Evolutionary conservation across 2,329 filamentous ascomycete species (phyloP).

Genomic region (Colletotrichum tofieldiae): DNA sequence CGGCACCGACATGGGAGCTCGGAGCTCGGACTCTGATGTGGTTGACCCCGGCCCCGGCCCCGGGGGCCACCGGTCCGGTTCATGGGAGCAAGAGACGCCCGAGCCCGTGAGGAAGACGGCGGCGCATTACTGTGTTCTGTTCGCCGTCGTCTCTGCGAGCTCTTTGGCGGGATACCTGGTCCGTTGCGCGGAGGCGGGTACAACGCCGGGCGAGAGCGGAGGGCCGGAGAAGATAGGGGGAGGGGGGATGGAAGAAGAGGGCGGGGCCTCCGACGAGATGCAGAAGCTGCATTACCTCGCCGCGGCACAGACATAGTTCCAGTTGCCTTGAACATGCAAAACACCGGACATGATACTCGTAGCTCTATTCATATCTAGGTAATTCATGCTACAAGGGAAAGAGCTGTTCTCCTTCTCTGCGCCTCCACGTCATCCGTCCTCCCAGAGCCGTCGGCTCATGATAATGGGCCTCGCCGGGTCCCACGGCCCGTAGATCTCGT

Average conservation of each 20-base stretch:
- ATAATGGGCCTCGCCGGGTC: conserved; percentile 94
- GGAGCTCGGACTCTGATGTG: background rate
- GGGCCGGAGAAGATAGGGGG: background rate
- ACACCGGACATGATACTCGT: background rate
- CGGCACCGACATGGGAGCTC: background rate
- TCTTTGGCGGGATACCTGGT: background rate
- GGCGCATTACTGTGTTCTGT: background rate
- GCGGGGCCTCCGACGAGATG: background rate
- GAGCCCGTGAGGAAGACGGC: background rate
- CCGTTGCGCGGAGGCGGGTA: background rate
- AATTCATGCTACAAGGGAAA: background rate
- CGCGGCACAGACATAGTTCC: background rate
- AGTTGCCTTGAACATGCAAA: background rate
- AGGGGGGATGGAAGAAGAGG: background rate
- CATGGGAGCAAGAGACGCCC: background rate
- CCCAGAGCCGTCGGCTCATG: conserved; percentile 75
- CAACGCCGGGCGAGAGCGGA: background rate
- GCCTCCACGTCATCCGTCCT: conserved; percentile 50
- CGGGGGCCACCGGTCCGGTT: too few relatives aligned
- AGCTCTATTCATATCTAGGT: background rate
- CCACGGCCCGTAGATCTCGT: conserved; percentile 98
- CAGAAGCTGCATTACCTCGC: background rate
- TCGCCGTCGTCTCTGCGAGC: background rate
- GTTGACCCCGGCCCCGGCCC: background rate
- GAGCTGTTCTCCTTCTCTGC: background rate